These are phyloP conservation scores for Colletotrichum sp. DNA, from an alignment of 2,329 filamentous ascomycete genomes.

Conservation along the genomic window DNA sequence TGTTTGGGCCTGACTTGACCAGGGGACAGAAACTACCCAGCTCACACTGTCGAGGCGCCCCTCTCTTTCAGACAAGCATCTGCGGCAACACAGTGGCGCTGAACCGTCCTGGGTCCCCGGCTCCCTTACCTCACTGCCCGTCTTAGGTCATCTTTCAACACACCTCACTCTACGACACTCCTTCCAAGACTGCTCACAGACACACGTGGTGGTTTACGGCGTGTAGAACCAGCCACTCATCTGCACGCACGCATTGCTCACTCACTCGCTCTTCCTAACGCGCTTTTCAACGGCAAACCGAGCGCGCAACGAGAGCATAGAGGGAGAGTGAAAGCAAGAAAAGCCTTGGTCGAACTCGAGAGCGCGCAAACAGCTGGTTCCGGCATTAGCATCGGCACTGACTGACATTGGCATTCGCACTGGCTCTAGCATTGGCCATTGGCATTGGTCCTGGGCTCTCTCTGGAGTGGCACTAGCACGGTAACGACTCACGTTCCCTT, in stretches of 20 bases:
- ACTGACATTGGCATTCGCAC: constrained; percentile 1
- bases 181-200: not conserved
- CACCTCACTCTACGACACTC: not conserved
- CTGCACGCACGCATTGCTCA: not conserved
- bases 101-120: not conserved
- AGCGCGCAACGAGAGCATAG: not conserved
- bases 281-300: not conserved
- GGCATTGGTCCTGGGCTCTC: constrained; percentile 14
- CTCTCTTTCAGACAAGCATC: constrained; percentile 9
- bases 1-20: constrained; percentile 1
- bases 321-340: not conserved
- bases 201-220: not conserved
- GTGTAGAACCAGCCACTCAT: not conserved
- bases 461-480: constrained; percentile 16
- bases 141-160: constrained; percentile 1
- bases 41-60: not conserved
- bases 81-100: constrained; percentile 7
- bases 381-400: constrained; percentile 1
- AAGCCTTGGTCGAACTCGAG: not conserved
- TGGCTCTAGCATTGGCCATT: constrained; percentile 13
- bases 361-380: not conserved
- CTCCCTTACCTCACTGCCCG: not conserved
- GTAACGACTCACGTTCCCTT: constrained; percentile 18
- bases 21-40: not conserved
- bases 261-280: not conserved